A percentile compares a stretch with the other conserved stretches of the same genome.
phyloP scores from a whole-genome alignment of 78 protist genomes.

The Cavenderia fasciculata region DNA sequence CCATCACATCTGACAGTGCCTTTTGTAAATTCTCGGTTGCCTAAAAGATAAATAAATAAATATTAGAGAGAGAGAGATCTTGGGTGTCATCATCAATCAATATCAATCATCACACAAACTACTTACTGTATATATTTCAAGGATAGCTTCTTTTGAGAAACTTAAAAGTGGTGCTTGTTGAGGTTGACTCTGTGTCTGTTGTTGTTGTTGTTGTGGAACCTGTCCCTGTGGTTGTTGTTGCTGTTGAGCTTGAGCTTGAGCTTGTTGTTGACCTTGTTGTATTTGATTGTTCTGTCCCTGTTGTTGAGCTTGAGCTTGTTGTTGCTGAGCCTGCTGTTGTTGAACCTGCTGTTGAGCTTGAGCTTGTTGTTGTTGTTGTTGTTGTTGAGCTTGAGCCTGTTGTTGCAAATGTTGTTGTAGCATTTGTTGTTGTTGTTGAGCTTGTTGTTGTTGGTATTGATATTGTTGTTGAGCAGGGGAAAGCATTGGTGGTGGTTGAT shows the following conservation, averaged over 20 bases:
- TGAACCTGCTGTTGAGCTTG: no score
- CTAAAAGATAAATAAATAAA: not conserved
- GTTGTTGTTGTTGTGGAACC: not conserved
- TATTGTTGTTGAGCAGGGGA: no score
- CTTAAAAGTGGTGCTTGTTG: not conserved
- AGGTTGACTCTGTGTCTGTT: not conserved
- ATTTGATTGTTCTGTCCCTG: no score
- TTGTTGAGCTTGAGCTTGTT: not conserved
- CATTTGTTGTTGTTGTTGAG: no score
- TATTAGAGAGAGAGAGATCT: not conserved
- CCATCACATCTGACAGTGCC: not conserved
- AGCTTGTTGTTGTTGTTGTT: no score
- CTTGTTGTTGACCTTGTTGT: not conserved
- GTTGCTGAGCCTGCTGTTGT: not conserved
- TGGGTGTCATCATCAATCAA: not conserved
- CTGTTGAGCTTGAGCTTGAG: not conserved
- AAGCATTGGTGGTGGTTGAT: no score
- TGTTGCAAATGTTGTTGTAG: no score
- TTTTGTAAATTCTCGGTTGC: not conserved
- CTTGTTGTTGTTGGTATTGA: no score
- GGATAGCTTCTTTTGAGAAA: not conserved
- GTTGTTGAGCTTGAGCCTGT: no score
- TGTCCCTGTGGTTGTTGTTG: slow-evolving; percentile 21
- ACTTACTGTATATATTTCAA: slow-evolving; percentile 10
- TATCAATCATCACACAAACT: not conserved